Evolutionary conservation across 768 basidiomycete species (phyloP), one percentile per base, ranked within the genome.

Genomic region (Leucocoprinus leucothites): DNA sequence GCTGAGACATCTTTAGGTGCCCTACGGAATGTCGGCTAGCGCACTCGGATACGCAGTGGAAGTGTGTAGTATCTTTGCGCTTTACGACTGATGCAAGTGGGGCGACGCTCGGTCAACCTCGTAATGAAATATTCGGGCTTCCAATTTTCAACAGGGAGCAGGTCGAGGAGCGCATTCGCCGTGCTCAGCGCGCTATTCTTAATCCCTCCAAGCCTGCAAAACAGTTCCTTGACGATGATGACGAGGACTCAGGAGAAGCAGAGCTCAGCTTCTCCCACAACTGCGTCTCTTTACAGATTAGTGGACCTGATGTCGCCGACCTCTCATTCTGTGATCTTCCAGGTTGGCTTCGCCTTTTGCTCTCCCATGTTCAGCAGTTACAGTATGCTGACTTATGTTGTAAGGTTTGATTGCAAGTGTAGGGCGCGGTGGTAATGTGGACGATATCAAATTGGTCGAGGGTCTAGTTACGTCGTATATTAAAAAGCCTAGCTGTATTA

Each of bases 241-340:
- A 68, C 7, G 65, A 31, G 1, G 2, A 61, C 0, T 26, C 43
- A 2, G 58, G 61, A 21, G 53, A 59, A 13, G 41, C 51, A 19
- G 49, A 60, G 22, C 46, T 64, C 14, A 74, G 72, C 11, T 87
- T 87, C 58, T 85, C 85, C 0, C 74, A 59, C 4, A 83, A 84
- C 52, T 80, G 72, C 38, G 79, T 86, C 11, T 82, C 79, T 0
- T 59, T 87, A 38, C 75, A 80, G 55, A 84, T 87, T 24, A 80
- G 78, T 42, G 85, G 85, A 0, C 72, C 75, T 0, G 79, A 81
- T 28, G 76, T 87, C 11, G 80, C 81, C 0, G 85, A 87, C 56
- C 72, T 87, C 3, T 85, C 82, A 0, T 86, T 87, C 57, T 80
- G 80, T 36, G 85, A 87, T 63, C 68, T 87, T 1, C 85, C 85